Evolutionary conservation across 306 rosid species (phyloP).

Genomic region (Casuarina equisetifolia): DNA sequence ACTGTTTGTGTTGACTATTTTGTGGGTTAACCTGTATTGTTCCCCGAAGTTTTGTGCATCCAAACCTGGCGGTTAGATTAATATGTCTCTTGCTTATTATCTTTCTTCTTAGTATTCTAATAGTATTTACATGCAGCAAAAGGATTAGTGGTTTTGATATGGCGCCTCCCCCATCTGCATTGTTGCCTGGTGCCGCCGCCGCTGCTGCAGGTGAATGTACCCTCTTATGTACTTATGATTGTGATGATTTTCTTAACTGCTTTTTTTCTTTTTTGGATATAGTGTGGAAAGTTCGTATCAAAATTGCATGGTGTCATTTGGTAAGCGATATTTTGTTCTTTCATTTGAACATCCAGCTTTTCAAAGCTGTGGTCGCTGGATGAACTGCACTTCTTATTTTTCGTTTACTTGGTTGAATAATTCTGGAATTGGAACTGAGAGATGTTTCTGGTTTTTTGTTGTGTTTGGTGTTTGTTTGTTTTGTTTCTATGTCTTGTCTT

Average conservation of each 20-base stretch:
- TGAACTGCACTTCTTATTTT: slow-evolving; percentile 50
- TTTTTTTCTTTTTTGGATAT: slow-evolving; percentile 60
- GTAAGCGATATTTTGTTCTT: slow-evolving; percentile 78
- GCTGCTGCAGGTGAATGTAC: slow-evolving; percentile 68
- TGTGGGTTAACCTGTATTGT: not conserved
- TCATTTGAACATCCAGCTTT: slow-evolving; percentile 49
- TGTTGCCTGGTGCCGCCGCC: slow-evolving; percentile 57
- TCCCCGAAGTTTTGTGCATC: not conserved
- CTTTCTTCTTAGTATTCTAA: slow-evolving; percentile 37
- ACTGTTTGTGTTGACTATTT: not conserved
- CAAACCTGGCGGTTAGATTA: not conserved
- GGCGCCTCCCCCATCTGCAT: slow-evolving; percentile 96
- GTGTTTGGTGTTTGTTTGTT: slow-evolving; percentile 98
- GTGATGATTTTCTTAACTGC: slow-evolving; percentile 59
- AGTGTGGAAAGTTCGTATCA: slow-evolving; percentile 95
- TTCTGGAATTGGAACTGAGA: slow-evolving; percentile 98
- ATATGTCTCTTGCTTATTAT: slow-evolving; percentile 1
- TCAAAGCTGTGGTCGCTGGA: slow-evolving; percentile 45
- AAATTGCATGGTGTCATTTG: slow-evolving; percentile 87
- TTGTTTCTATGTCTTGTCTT: slow-evolving; percentile 95
- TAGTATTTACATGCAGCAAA: slow-evolving; percentile 64
- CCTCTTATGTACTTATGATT: slow-evolving; percentile 28
- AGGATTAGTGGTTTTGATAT: slow-evolving; percentile 98
- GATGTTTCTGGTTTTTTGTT: slow-evolving; percentile 90
- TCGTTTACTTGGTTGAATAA: slow-evolving; percentile 70